phyloP scores from a whole-genome alignment of 2,329 filamentous ascomycete species.

The Fusarium bulbicola region DNA sequence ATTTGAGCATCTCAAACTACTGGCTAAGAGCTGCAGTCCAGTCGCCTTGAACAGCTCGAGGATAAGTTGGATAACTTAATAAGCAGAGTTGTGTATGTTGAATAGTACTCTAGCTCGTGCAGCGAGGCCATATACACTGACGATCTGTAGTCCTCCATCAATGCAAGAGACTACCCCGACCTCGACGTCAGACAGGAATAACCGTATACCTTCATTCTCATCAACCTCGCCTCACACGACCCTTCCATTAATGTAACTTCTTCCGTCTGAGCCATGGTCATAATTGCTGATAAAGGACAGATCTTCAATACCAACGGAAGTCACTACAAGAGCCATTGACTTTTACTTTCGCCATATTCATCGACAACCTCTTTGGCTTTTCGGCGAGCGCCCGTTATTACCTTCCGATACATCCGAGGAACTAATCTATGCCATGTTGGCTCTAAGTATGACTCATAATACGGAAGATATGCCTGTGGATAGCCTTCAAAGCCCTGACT shows the following conservation, averaged over 20 bases:
- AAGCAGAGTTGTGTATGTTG: slow-evolving; percentile 5
- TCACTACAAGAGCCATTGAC: background rate
- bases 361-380: slow-evolving; percentile 27
- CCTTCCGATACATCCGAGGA: background rate
- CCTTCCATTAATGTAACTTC: background rate
- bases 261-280: accelerated
- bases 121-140: accelerated
- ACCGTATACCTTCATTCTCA: background rate
- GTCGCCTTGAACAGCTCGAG: slow-evolving; percentile 19
- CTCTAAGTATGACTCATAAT: background rate
- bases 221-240: background rate
- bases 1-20: accelerated
- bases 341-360: slow-evolving; percentile 24
- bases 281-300: background rate
- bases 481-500: background rate
- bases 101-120: background rate
- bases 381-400: background rate
- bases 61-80: slow-evolving; percentile 28
- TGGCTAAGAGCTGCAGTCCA: background rate
- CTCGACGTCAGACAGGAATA: background rate
- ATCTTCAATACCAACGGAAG: background rate
- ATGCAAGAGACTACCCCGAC: slow-evolving; percentile 2
- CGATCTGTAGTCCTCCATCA: background rate
- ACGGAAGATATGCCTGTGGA: background rate
- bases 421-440: background rate